Evolutionary conservation across 2,329 filamentous ascomycete genomes (phyloP).

Genomic region (Neopestalotiopsis clavispora): DNA sequence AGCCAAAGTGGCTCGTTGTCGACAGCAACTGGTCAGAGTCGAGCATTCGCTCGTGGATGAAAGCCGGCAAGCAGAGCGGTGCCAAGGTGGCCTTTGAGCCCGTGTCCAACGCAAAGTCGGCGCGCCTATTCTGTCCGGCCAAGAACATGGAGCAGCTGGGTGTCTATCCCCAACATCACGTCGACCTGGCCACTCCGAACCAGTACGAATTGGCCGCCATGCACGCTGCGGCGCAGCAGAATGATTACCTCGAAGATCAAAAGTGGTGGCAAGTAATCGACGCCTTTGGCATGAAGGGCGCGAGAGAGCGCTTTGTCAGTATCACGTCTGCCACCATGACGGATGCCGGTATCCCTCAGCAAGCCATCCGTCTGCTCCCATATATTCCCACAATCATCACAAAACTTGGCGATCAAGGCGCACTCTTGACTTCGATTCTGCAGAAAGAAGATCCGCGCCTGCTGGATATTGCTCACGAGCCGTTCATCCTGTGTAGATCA

Average conservation of each 20-base stretch:
- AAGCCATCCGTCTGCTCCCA: constrained; percentile 82
- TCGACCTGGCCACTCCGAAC: constrained; percentile 84
- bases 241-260: constrained; percentile 69
- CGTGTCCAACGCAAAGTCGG: constrained; percentile 81
- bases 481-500: constrained; percentile 74
- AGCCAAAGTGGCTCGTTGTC: constrained; percentile 78
- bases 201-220: constrained; percentile 80
- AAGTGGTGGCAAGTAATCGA: constrained; percentile 85
- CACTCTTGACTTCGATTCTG: constrained; percentile 76
- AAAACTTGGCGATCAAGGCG: constrained; percentile 79
- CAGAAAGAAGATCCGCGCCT: constrained; percentile 70
- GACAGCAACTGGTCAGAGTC: constrained; percentile 83
- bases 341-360: constrained; percentile 81
- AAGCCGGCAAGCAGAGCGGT: constrained; percentile 58
- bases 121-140: constrained; percentile 63
- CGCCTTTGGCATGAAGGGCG: constrained; percentile 75
- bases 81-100: constrained; percentile 82
- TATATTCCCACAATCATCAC: constrained; percentile 85
- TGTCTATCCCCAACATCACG: constrained; percentile 64
- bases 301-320: constrained; percentile 72
- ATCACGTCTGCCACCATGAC: constrained; percentile 72
- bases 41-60: constrained; percentile 71
- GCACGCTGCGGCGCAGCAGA: constrained; percentile 70
- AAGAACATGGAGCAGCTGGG: constrained; percentile 44
- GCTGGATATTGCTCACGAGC: constrained; percentile 62